phyloP scores from a whole-genome alignment of 148 eudicot genomes.

The Vaccinium myrtillus region DNA sequence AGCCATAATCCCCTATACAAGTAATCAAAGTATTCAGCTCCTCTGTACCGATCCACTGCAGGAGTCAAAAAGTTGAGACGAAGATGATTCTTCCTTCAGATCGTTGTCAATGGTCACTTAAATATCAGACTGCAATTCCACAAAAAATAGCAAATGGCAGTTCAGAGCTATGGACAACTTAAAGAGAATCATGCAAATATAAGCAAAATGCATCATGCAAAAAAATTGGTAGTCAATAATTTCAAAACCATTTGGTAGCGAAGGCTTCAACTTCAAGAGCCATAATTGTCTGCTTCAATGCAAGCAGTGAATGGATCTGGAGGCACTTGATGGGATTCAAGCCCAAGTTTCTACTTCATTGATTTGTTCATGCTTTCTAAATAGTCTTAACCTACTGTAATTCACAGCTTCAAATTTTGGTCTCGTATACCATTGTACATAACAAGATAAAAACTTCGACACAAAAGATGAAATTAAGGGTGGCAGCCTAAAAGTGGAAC shows the following conservation, averaged over 20 bases:
- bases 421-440: too few species aligned
- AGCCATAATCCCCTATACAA: not conserved
- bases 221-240: not conserved
- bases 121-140: not conserved
- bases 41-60: not conserved
- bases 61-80: not conserved
- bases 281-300: not conserved
- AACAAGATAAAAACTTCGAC: too few species aligned
- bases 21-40: not conserved
- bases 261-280: not conserved
- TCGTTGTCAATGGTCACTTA: not conserved
- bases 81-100: not conserved
- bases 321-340: not conserved
- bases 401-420: not conserved
- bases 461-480: too few species aligned
- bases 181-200: not conserved
- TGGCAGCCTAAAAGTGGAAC: too few species aligned
- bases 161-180: not conserved
- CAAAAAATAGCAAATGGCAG: not conserved
- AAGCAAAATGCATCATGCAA: not conserved
- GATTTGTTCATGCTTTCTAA: not conserved
- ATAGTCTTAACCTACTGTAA: not conserved
- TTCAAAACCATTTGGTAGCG: not conserved
- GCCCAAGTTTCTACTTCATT: not conserved
- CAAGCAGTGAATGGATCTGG: not conserved